Conservation (phyloP, 768 basidiomycete species). For the Sporobolomyces pararoseus region DNA sequence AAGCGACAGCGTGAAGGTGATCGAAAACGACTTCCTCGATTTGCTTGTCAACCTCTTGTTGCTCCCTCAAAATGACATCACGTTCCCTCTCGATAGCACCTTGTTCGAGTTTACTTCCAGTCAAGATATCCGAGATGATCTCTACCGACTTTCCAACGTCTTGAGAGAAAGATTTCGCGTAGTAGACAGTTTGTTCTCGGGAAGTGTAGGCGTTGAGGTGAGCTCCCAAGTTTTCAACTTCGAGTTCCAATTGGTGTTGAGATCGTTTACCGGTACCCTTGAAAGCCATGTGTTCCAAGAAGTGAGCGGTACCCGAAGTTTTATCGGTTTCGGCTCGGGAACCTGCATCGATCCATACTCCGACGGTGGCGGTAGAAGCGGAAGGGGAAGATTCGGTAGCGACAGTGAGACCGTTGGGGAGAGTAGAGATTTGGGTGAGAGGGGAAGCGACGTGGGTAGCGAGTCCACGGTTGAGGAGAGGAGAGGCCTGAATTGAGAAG, state of each 20-base stretch:
- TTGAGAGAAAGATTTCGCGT: conserved; percentile 96
- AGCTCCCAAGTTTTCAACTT: conserved; percentile 96
- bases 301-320: conserved; percentile 95
- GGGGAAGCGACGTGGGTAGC: conserved; percentile 56
- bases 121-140: conserved; percentile 96
- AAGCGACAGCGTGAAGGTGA: conserved; percentile 93
- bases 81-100: conserved; percentile 88
- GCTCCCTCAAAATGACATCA: conserved; percentile 92
- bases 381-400: conserved; percentile 50
- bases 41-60: conserved; percentile 99
- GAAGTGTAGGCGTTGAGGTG: conserved; percentile 98
- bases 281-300: conserved; percentile 98
- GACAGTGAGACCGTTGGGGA: conserved; percentile 90
- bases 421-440: conserved; percentile 82
- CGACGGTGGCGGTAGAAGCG: conserved; percentile 95
- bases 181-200: conserved; percentile 98
- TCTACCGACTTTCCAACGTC: conserved; percentile 86
- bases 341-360: conserved; percentile 98
- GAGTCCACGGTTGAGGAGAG: conserved; percentile 46
- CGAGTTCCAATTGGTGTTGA: conserved; percentile 86
- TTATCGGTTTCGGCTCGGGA: conserved; percentile 92
- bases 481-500: conserved; percentile 26
- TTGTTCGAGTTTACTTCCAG: conserved; percentile 88
- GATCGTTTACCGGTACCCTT: conserved; percentile 85
- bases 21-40: conserved; percentile 98